Percentiles rank a stretch among this genome's conserved stretches.
Evolutionary conservation across 2,329 filamentous ascomycete species (phyloP).

Genomic region (Aureobasidium sp.): DNA sequence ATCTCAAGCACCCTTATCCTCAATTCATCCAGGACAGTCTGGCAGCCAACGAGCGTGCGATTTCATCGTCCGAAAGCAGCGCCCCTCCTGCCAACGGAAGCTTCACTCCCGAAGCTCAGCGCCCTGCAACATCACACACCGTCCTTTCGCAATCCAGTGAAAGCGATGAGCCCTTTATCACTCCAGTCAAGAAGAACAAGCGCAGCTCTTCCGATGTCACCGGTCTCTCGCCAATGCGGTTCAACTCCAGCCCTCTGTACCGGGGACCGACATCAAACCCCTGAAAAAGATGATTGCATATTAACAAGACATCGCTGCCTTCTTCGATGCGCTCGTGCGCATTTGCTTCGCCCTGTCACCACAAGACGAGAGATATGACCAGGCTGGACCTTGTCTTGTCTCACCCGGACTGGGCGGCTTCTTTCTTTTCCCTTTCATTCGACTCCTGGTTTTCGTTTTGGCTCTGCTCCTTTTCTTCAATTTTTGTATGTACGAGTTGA

Average conservation of each 20-base stretch:
- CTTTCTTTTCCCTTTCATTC: neutral
- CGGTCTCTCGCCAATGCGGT: slow-evolving; percentile 12
- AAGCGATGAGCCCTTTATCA: slow-evolving; percentile 10
- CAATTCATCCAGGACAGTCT: slow-evolving; percentile 8
- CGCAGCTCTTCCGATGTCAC: slow-evolving; percentile 12
- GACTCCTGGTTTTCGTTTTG: neutral
- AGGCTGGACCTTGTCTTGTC: neutral
- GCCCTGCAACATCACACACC: slow-evolving; percentile 15
- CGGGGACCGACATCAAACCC: slow-evolving; percentile 1
- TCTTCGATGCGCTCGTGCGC: neutral
- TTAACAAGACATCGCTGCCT: neutral
- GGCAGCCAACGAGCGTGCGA: slow-evolving; percentile 39
- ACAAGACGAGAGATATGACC: neutral
- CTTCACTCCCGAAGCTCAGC: slow-evolving; percentile 14
- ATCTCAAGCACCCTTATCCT: slow-evolving; percentile 26
- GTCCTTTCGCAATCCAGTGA: slow-evolving; percentile 14
- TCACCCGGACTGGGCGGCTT: neutral
- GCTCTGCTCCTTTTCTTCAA: neutral
- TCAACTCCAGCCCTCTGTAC: slow-evolving; percentile 3
- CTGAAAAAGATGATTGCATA: neutral
- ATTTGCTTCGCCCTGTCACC: neutral
- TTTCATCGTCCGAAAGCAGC: slow-evolving; percentile 59
- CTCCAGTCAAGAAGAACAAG: slow-evolving; percentile 8
- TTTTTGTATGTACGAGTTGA: slow-evolving; percentile 14
- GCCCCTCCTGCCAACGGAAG: slow-evolving; percentile 38